Evolutionary conservation across 2,329 filamentous ascomycete species (phyloP), one percentile per base, ranked within the genome.

Genomic region (Colletotrichum cordylinicola): DNA sequence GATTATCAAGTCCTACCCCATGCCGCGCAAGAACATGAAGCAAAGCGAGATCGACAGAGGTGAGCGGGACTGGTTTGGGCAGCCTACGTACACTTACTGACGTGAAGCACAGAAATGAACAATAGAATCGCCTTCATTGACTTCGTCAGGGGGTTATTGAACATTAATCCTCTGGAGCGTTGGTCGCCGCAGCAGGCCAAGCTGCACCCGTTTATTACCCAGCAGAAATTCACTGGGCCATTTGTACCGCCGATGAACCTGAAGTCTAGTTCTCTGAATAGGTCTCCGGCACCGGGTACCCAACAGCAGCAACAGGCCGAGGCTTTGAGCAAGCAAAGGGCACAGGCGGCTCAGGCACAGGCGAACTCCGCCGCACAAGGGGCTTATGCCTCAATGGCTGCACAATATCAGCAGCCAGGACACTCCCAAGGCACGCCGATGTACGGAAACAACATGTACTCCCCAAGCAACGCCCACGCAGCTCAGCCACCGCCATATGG

Each of bases 21-120:
- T 99, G 96, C 97, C 97, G 64, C 91, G 97, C 81, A 99, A 99
- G 88, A 98, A 98, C 82, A 99, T 99, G 97, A 99, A 99, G 88
- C 96, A 94, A 84, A 94, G 93, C 80, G 97, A 99, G 86, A 94
- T 99, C 78, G 97, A 99, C 81, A 89, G 97, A 94, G 97, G 97
- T 98, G 88, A 60, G 67, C 75, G 37, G 13, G 15, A 21, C 56
- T 27, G 29, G 9, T 43, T 33, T 37, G 7, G 43, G 6, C 13
- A 35, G 52, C 27, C 43, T 15, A 2, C 6, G 10, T 35, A 66
- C 10, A 75, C 15, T 74, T 72, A 78, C 80, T 82, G 73, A 81
- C 77, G 15, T 56, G 33, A 4, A 18, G 55, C 75, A 21, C 82
- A 99, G 97, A 99, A 93, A 98, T 99, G 94, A 98, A 97, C 82